These are phyloP conservation scores for Candida hungchunana DNA, from an alignment of 805 yeast genomes.

Conservation along the genomic window DNA sequence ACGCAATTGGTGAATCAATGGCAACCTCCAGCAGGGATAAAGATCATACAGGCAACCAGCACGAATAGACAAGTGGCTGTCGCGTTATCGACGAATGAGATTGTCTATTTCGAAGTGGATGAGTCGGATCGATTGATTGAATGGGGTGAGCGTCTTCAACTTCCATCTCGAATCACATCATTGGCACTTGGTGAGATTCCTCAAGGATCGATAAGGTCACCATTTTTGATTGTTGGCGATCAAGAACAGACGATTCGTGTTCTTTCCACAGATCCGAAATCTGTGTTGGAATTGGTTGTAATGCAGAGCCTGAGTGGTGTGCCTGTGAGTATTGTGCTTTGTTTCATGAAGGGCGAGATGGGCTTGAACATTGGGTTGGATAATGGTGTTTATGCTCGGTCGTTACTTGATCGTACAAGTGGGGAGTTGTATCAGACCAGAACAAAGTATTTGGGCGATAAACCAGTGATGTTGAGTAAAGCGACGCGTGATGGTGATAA, in stretches of 20 bases:
- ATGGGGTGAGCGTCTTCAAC: conserved; percentile 55
- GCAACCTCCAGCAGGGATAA: conserved; percentile 78
- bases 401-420: conserved; percentile 58
- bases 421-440: conserved; percentile 60
- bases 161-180: conserved; percentile 45
- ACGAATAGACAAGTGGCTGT: conserved; percentile 67
- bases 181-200: conserved; percentile 46
- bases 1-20: conserved; percentile 45
- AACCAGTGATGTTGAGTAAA: conserved; percentile 46
- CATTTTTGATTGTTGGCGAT: conserved; percentile 66
- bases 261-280: conserved; percentile 54
- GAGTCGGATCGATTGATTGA: conserved; percentile 65
- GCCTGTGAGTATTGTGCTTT: conserved; percentile 35
- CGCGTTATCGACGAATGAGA: conserved; percentile 66
- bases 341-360: conserved; percentile 18
- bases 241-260: conserved; percentile 68
- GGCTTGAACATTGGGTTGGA: conserved; percentile 73
- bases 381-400: conserved; percentile 76
- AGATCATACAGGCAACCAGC: conserved; percentile 53
- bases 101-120: conserved; percentile 80
- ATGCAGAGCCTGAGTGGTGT: conserved; percentile 61
- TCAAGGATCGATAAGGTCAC: conserved; percentile 42
- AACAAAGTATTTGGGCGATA: conserved; percentile 69
- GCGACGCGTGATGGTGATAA: conserved; percentile 9
- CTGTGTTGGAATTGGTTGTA: conserved; percentile 55